These are phyloP conservation scores for Mercurialis annua DNA, from an alignment of 345 rosid genomes.

Conservation along the genomic window DNA sequence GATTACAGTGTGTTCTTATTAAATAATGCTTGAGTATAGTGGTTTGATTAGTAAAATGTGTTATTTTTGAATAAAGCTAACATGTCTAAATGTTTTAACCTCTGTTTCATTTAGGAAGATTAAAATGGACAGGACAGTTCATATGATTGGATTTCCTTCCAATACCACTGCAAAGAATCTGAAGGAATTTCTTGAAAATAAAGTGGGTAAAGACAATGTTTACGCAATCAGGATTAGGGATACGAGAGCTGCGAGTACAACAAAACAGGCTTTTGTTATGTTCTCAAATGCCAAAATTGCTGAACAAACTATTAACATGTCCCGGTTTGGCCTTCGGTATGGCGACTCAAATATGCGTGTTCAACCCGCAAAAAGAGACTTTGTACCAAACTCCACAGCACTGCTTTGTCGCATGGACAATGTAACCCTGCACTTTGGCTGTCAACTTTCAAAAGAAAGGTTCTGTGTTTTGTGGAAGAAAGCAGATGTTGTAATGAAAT, in stretches of 20 bases:
- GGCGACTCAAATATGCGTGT: conserved; percentile 44
- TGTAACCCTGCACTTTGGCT: conserved; percentile 55
- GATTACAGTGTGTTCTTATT: no score
- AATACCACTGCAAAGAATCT: conserved; percentile 33
- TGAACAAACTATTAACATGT: conserved; percentile 24
- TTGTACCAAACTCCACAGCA: conserved; percentile 57
- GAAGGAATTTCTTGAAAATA: conserved; percentile 38
- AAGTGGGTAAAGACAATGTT: conserved; percentile 38
- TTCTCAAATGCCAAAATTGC: conserved; percentile 40
- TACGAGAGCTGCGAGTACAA: conserved; percentile 24
- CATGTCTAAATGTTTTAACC: no score
- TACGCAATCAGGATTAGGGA: conserved; percentile 48
- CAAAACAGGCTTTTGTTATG: conserved; percentile 57
- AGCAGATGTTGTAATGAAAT: conserved; percentile 41
- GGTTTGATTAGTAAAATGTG: no score
- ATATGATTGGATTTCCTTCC: conserved; percentile 47
- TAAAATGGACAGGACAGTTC: conserved; percentile 62
- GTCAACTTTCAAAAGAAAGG: conserved; percentile 47
- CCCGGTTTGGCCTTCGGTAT: conserved; percentile 25
- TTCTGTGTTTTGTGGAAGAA: conserved; percentile 47
- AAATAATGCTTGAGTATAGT: no score
- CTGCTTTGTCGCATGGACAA: conserved; percentile 32
- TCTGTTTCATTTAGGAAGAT: no score
- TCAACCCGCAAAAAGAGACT: conserved; percentile 38
- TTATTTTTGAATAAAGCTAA: no score